These are phyloP conservation scores for Bassia scoparia DNA, from an alignment of 148 eudicot species.

Conservation along the genomic window DNA sequence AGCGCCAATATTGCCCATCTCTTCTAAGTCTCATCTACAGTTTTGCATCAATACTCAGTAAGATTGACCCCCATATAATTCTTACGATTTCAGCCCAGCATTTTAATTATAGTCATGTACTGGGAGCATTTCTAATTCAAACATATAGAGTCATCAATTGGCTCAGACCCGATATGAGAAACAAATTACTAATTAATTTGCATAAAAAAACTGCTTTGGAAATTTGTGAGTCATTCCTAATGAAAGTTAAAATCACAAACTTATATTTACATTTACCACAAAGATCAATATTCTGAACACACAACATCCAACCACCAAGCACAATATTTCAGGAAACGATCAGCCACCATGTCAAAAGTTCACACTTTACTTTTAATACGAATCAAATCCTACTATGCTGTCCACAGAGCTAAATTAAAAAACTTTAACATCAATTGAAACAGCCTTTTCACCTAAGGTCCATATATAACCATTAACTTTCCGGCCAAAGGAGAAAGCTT, in stretches of 20 bases:
- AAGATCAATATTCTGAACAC: background rate
- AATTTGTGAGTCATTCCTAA: too few relatives aligned
- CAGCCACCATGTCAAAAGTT: background rate
- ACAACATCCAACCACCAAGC: slow-evolving; percentile 2
- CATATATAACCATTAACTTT: too few relatives aligned
- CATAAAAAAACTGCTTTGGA: background rate
- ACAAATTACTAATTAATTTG: background rate
- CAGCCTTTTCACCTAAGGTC: too few relatives aligned
- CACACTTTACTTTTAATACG: background rate
- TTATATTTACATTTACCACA: background rate
- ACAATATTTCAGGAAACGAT: background rate
- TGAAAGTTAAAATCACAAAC: background rate
- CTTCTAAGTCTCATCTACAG: background rate
- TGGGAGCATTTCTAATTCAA: background rate
- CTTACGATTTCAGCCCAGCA: background rate
- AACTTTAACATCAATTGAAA: too few relatives aligned
- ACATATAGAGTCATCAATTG: background rate
- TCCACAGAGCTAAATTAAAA: slow-evolving; percentile 11
- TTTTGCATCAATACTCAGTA: background rate
- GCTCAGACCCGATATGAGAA: background rate
- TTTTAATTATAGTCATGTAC: background rate
- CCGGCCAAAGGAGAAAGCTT: slow-evolving; percentile 15
- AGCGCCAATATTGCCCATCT: background rate
- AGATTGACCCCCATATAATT: background rate
- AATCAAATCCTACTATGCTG: background rate